Evolutionary conservation across 345 rosid genomes (phyloP), one percentile per base, ranked within the genome.

Genomic region (Passiflora organensis): DNA sequence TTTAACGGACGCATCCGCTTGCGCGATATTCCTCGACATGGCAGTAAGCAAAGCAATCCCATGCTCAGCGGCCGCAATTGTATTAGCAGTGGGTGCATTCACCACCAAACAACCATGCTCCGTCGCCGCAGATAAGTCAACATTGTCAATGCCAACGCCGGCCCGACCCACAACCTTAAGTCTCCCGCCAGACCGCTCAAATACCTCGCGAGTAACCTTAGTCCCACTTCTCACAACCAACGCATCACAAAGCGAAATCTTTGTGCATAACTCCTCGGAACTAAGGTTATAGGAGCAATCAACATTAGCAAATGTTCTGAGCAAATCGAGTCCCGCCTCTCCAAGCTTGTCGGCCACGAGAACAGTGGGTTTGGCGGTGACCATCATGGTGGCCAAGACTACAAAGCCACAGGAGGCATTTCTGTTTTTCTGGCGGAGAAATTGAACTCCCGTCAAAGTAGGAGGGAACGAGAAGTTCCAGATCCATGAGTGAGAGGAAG

Each of bases 241-340:
- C 25, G 60, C 67, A 12, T 54, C 67, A 53, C 60, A 54, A 18
- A 63, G 67, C 4, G 67, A 63, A 21, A 63, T 63, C 38, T 63
- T 63, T 5, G 67, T 53, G 24, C 67, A 63, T 6, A 47, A 14
- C 57, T 63, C 67, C 48, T 67, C 72, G 0, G 34, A 56, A 51
- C 43, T 47, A 17, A 67, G 66, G 56, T 67, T 67, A 41, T 60
- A 60, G 11, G 72, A 60, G 62, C 72, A 67, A 23, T 67, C 72
- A 17, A 55, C 66, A 22, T 67, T 67, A 12, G 62, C 56, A 48
- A 41, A 67, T 22, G 32, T n/a, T 34, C 36, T 67, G 16, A 67
- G 57, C 9, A 55, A 61, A 4, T 34, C 61, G 4, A 67, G 66
- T 20, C 66, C 66, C 0, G 66, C 72, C 3, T 60, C 66, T 12